Percentiles rank a stretch among this genome's conserved stretches.
Conservation (phyloP, 179 eudicot species). For the Nepenthes alata region DNA sequence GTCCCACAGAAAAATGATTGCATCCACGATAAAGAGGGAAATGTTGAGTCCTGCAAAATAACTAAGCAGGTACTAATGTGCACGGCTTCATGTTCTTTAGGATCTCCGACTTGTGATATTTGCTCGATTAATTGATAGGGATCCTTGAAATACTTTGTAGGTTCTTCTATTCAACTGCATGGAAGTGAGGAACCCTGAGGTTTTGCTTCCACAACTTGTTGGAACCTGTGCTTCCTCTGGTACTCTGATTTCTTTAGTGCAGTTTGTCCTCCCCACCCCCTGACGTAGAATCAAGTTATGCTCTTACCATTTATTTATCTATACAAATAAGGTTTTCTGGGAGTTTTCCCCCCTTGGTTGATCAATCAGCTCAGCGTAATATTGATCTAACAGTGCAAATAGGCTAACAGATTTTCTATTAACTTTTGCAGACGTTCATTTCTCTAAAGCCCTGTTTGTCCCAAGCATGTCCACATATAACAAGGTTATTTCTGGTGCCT, state of each 20-base stretch:
- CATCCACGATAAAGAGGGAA: constrained; percentile 12
- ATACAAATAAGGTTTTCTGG: no score
- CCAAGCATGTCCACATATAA: constrained; percentile 66
- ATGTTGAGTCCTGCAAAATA: constrained; percentile 10
- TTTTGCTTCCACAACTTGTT: constrained; percentile 60
- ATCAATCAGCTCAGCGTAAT: no score
- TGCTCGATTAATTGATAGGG: background rate
- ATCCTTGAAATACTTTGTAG: constrained; percentile 21
- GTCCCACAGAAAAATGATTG: constrained; percentile 19
- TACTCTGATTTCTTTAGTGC: constrained; percentile 8
- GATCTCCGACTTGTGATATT: background rate
- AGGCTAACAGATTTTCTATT: background rate
- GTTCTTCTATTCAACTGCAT: constrained; percentile 79
- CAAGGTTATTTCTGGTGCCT: constrained; percentile 63
- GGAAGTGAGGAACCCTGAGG: constrained; percentile 69
- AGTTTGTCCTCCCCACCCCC: no score
- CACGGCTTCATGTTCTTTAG: no score
- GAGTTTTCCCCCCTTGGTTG: no score
- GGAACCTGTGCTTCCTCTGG: constrained; percentile 66
- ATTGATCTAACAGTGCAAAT: no score
- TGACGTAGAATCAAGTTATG: no score
- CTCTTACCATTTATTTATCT: background rate
- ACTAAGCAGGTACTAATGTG: constrained; percentile 30
- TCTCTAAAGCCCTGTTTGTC: constrained; percentile 66
- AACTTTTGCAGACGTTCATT: constrained; percentile 37